Base-by-base conservation (phyloP, 176 grass and related monocot species). In the Zea luxurians region DNA sequence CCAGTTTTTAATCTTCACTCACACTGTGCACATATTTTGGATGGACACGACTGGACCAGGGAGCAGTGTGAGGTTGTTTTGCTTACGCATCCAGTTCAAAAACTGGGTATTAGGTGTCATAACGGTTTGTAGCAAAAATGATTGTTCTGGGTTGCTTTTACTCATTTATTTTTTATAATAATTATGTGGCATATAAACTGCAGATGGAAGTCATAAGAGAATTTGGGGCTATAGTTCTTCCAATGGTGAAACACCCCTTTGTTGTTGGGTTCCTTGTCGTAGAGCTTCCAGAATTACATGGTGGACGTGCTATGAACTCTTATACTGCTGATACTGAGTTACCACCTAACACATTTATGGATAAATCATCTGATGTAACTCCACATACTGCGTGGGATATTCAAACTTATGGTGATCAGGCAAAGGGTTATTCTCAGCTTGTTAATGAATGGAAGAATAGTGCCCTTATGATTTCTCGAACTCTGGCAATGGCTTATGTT, bases 171-270 rank as follows among this genome's bases (percentile, higher is more conserved):
- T 59, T 58, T 34, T 4, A 42, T 77, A 13, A 53, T 72, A 27
- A 72, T 62, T 70, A 64, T 57, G 38, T 34, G 16, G 70, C 35
- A 75, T 13, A 74, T 82, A 66, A 76, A n/a, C 27, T 90, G 69
- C 82, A 94, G 92, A 80, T 88, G 66, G 86, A 91, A 37, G 82
- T 89, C 34, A 57, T 91, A 84, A 53, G 83, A 35, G 89, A 91
- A 76, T 89, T 61, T 84, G 78, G 89, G 74, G 83, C 89, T 79
- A 20, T 95, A 64, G 83, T 95, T 80, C 59, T 95, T 74, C 92
- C 92, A 13, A 72, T 95, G 83, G 92, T 95, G 64, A 95, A 94
- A 57, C 86, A 95, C 79, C 92, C 92, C 71, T 95, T 91, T 87
- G 85, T 95, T 82, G 89, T 95, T 65, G 92, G 92, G 54, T 95